Base-by-base conservation (phyloP, 352 stramenopile species). In the Phytophthora ramorum region DNA sequence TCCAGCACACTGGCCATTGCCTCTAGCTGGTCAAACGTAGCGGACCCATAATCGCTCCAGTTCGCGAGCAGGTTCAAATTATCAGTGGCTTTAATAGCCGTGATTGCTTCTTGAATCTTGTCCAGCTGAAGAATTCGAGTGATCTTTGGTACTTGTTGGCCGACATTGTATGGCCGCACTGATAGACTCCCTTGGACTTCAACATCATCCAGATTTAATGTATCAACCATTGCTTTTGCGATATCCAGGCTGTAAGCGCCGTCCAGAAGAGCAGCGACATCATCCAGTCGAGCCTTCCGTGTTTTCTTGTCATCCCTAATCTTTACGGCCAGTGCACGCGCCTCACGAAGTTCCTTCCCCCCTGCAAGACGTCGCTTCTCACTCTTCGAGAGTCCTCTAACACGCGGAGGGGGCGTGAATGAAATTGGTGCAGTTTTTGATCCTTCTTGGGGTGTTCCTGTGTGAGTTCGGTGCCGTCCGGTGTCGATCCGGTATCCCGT, bases 21-120 rank as follows among this genome's bases (percentile, higher is more conserved):
- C 20, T 58, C 37, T 2, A 58, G 37, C 16, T 58, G 37, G 37
- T 58, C 35, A 14, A 58, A 30, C 1, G 50, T 58, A 14, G 50
- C 37, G 10, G 9, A 58, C 4, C 50, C 50, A 20, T 48, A 28
- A 5, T 28, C 24, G 3, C 5, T 28, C 24, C 24, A 28, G 24
- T 28, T 28, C 24, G 24, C 24, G 16, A 57, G 49, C 8, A 57
- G 34, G 17, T 46, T 12, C 1, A 34, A 14, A 32, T 57, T 57
- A n/a, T 38, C 34, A 34, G 32, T 57, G 4, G 8, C 49, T 14
- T 57, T 46, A 5, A 41, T 28, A 2, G 16, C 17, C 6, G 41
- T 26, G 13, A 40, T 40, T 3, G 47, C 24, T 16, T 53, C 26
- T 10, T 26, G 13, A 12, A 53, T 19, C 46, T 53, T 53, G 28